A percentile compares a stretch with the other conserved stretches of the same genome.
Conservation (phyloP, 2,329 filamentous ascomycete genomes). For the Penicillium digitatum region DNA sequence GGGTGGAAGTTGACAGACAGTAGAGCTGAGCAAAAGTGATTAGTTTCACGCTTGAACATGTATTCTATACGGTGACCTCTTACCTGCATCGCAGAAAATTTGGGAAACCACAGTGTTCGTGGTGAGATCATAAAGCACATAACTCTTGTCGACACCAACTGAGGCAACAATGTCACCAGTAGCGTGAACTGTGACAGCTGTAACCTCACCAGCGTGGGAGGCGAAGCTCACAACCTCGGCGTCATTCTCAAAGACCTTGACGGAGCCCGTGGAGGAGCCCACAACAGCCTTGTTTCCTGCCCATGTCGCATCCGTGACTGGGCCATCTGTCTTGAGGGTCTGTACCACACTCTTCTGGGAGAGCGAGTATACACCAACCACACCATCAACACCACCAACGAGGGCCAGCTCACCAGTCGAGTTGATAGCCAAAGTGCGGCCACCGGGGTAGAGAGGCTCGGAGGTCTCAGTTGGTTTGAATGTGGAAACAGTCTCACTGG, state of each 20-base stretch:
- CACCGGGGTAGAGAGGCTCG: conserved; percentile 58
- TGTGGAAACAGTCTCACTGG: conserved; percentile 63
- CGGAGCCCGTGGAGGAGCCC: conserved; percentile 67
- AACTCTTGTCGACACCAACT: conserved; percentile 86
- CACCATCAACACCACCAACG: conserved; percentile 70
- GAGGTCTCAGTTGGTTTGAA: conserved; percentile 54
- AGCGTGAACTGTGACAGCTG: conserved; percentile 74
- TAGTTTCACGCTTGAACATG: neutral
- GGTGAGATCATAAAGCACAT: conserved; percentile 79
- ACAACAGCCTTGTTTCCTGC: conserved; percentile 64
- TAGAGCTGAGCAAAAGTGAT: conserved; percentile 53
- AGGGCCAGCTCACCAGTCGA: conserved; percentile 63
- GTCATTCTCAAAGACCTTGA: conserved; percentile 76
- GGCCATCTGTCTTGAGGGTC: conserved; percentile 59
- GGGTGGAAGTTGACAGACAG: conserved; percentile 85
- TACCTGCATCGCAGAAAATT: conserved; percentile 75
- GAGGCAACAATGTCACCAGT: conserved; percentile 79
- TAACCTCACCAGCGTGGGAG: conserved; percentile 80
- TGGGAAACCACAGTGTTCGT: conserved; percentile 67
- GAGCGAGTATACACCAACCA: conserved; percentile 74
- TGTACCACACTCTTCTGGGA: conserved; percentile 70
- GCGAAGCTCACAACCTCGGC: conserved; percentile 64
- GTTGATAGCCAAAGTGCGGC: conserved; percentile 56
- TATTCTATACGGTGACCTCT: conserved; percentile 32
- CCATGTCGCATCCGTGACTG: conserved; percentile 62